Conservation (phyloP, 164 flowering plant species). For the Platanus orientalis region DNA sequence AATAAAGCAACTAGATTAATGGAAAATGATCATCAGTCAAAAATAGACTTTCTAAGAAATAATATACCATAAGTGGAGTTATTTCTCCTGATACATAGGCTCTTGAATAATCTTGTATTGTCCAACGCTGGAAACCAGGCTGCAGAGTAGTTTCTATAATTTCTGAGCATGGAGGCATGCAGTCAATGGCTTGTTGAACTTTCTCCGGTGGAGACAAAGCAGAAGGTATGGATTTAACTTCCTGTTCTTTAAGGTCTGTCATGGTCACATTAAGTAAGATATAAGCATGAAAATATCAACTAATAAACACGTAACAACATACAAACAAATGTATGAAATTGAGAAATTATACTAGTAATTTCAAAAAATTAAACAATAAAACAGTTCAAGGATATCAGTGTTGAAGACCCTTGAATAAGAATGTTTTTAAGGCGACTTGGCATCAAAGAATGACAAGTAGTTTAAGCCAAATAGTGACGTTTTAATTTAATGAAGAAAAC, state of each 20-base stretch:
- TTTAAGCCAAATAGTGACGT: not conserved
- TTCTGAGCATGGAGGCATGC: conserved; percentile 34
- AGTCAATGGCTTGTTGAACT: conserved; percentile 53
- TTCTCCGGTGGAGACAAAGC: conserved; percentile 48
- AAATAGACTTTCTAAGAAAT: conserved; percentile 1
- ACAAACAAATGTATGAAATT: not conserved
- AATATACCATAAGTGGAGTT: conserved; percentile 65
- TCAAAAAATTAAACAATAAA: not conserved
- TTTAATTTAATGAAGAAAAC: not conserved
- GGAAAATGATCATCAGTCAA: not conserved
- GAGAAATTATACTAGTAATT: not conserved
- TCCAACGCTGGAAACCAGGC: conserved; percentile 55
- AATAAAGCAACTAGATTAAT: too few species aligned
- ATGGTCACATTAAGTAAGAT: conserved; percentile 8
- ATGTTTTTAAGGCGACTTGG: too few species aligned
- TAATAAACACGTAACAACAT: not conserved
- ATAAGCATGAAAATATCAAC: not conserved
- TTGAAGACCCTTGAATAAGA: not conserved
- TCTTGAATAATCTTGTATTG: conserved; percentile 68
- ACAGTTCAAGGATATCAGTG: not conserved
- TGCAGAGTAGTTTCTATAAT: conserved; percentile 8
- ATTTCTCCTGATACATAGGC: conserved; percentile 58
- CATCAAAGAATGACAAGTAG: not conserved
- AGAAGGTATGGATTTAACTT: conserved; percentile 33
- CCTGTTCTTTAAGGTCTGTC: conserved; percentile 42